Percentiles rank a stretch among this genome's conserved stretches.
These are phyloP conservation scores for Penicillium palitans DNA, from an alignment of 2,329 filamentous ascomycete species.

Conservation along the genomic window DNA sequence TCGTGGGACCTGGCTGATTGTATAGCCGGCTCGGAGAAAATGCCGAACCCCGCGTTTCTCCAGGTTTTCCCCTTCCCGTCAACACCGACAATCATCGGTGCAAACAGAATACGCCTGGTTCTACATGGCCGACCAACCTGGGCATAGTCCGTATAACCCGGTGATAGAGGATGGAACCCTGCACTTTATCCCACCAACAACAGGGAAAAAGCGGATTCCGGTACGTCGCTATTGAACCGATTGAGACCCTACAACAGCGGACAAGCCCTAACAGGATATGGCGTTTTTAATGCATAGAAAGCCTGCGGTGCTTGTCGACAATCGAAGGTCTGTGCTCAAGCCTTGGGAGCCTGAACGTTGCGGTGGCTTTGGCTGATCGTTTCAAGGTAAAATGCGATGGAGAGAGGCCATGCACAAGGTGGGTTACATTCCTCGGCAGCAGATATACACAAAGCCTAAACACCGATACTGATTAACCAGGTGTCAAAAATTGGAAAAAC, in stretches of 20 bases:
- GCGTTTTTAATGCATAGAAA: slow-evolving; percentile 28
- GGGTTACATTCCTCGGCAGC: neutral
- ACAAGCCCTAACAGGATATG: neutral
- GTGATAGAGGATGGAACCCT: slow-evolving; percentile 27
- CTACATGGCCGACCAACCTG: neutral
- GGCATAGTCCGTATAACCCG: neutral
- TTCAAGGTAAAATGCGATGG: slow-evolving; percentile 40
- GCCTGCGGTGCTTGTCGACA: slow-evolving; percentile 41
- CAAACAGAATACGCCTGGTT: neutral
- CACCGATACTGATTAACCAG: slow-evolving; percentile 7
- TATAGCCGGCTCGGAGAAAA: slow-evolving; percentile 16
- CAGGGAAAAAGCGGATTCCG: slow-evolving; percentile 40
- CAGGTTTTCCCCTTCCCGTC: slow-evolving; percentile 17
- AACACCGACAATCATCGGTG: neutral
- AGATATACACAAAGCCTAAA: neutral
- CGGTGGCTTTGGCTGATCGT: neutral
- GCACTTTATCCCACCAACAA: slow-evolving; percentile 23
- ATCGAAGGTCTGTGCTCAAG: slow-evolving; percentile 32
- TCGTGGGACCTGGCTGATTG: neutral
- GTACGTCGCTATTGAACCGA: slow-evolving; percentile 21
- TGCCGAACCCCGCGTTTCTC: slow-evolving; percentile 27
- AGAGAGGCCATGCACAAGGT: slow-evolving; percentile 40
- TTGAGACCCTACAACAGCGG: neutral
- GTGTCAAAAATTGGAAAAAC: slow-evolving; percentile 37
- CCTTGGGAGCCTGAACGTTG: neutral